These are phyloP conservation scores for Camellia sinensis DNA, from an alignment of 148 eudicot species.

Conservation along the genomic window DNA sequence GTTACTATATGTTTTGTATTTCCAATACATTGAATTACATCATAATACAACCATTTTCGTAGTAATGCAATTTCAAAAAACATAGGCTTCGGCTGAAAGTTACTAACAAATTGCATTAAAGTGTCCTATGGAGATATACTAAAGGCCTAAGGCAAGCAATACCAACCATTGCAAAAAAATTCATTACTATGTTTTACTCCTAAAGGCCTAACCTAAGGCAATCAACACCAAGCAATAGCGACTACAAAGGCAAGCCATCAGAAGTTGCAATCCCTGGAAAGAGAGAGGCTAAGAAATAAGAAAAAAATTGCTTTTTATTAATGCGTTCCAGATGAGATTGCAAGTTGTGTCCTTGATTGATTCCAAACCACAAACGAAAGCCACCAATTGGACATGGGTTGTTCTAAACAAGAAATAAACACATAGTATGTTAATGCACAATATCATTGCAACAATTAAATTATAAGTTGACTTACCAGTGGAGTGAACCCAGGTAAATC, in stretches of 20 bases:
- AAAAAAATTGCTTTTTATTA: background rate
- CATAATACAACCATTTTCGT: too few relatives aligned
- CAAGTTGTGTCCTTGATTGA: background rate
- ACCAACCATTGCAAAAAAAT: too few relatives aligned
- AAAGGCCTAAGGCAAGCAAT: too few relatives aligned
- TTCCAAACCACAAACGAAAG: background rate
- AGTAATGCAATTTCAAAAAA: too few relatives aligned
- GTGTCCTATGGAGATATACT: too few relatives aligned
- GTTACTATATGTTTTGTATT: too few relatives aligned
- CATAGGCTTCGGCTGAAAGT: too few relatives aligned
- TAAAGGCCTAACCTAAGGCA: too few relatives aligned
- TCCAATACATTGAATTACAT: too few relatives aligned
- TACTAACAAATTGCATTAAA: too few relatives aligned
- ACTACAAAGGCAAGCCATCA: background rate
- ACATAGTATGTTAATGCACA: too few relatives aligned
- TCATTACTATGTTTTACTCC: too few relatives aligned
- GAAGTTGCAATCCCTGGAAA: background rate
- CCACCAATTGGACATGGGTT: background rate
- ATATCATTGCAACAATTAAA: background rate
- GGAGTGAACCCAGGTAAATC: conserved; percentile 70
- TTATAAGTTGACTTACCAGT: conserved; percentile 60
- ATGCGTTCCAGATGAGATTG: conserved; percentile 1
- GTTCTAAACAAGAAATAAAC: background rate
- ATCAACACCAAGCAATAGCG: background rate
- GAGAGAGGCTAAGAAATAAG: background rate